phyloP scores from a whole-genome alignment of 306 rosid species.

The Sesbania bispinosa region DNA sequence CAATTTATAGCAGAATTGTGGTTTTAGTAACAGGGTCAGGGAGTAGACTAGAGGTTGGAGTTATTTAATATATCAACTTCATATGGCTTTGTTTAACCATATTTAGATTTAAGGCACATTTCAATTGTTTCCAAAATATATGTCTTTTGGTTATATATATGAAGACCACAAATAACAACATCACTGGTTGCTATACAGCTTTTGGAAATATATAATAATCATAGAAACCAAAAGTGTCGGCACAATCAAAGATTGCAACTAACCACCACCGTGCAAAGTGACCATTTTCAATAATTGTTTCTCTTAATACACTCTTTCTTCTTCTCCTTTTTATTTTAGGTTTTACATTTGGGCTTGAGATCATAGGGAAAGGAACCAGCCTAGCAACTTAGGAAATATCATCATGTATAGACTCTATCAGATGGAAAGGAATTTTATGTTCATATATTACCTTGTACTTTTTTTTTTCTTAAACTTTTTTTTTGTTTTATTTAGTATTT shows the following conservation, averaged over 20 bases:
- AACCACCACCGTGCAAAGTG: background rate
- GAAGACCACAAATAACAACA: background rate
- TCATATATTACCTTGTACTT: background rate
- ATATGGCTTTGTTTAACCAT: background rate
- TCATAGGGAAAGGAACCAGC: background rate
- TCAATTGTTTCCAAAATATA: background rate
- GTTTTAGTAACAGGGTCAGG: background rate
- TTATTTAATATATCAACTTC: background rate
- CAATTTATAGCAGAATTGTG: background rate
- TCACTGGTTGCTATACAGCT: background rate
- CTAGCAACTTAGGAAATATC: background rate
- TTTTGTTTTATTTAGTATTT: too few species aligned
- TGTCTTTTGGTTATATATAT: background rate
- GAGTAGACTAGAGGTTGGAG: background rate
- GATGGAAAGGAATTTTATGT: too few species aligned
- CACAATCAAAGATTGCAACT: constrained; percentile 8
- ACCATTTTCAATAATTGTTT: background rate
- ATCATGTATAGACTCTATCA: background rate
- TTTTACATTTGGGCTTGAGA: background rate
- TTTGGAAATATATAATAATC: background rate
- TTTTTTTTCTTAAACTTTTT: background rate
- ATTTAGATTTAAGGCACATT: background rate
- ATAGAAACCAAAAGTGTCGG: constrained; percentile 5
- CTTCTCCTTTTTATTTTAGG: background rate
- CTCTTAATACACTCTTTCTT: too few species aligned